Evolutionary conservation across 257 asterid genomes (phyloP).

Genomic region (Eustoma russellianum): DNA sequence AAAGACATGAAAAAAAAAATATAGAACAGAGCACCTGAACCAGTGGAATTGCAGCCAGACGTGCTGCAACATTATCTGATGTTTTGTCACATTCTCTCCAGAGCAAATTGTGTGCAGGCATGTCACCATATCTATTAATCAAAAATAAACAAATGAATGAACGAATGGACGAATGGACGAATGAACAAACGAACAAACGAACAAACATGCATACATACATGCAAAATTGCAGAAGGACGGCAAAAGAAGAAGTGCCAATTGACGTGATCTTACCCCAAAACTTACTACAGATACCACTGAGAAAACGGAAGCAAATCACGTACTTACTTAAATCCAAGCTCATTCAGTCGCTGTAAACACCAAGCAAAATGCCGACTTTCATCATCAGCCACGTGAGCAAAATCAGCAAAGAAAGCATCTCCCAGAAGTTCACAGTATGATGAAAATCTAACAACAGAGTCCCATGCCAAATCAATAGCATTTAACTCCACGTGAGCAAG

Average conservation of each 20-base stretch:
- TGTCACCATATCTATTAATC: constrained; percentile 70
- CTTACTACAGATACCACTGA: neutral
- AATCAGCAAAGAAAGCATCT: constrained; percentile 86
- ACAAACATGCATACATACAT: neutral
- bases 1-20: neutral
- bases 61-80: constrained; percentile 71
- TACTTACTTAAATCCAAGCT: constrained; percentile 68
- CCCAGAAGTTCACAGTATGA: constrained; percentile 58
- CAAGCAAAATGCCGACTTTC: constrained; percentile 93
- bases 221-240: neutral
- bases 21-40: constrained; percentile 55
- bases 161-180: no score
- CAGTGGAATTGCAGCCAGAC: constrained; percentile 84
- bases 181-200: constrained; percentile 2
- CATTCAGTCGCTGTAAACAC: constrained; percentile 86
- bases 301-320: constrained; percentile 13
- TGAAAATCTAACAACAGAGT: constrained; percentile 91
- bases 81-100: constrained; percentile 97
- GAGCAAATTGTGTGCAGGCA: constrained; percentile 84
- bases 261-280: no score
- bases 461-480: constrained; percentile 98
- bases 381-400: constrained; percentile 95
- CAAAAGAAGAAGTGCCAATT: neutral
- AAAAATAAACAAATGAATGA: constrained; percentile 10
- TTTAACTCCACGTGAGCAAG: constrained; percentile 96